Percentiles rank a stretch among this genome's conserved stretches.
These are phyloP conservation scores for Malassezia yamatoensis DNA, from an alignment of 1,284 basidiomycete genomes.

Conservation along the genomic window DNA sequence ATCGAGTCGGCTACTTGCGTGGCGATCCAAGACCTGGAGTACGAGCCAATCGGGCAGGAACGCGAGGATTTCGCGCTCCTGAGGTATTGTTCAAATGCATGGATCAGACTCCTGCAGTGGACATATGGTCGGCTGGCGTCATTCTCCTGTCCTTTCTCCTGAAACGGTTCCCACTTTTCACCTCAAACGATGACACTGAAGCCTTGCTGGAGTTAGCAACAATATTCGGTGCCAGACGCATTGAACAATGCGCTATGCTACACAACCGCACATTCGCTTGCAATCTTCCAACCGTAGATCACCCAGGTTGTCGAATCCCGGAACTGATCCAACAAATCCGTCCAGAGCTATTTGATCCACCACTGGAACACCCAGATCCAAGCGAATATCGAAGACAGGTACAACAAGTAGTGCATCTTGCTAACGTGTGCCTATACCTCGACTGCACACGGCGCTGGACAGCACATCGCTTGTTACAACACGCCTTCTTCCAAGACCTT, in stretches of 20 bases:
- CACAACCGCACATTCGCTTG: constrained; percentile 56
- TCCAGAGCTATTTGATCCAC: constrained; percentile 26
- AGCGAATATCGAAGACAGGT: constrained; percentile 29
- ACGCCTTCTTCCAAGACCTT: constrained; percentile 31
- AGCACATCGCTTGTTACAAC: constrained; percentile 30
- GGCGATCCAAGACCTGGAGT: constrained; percentile 57
- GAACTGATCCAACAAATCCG: constrained; percentile 38
- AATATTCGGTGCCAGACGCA: constrained; percentile 70
- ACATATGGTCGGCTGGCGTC: constrained; percentile 89
- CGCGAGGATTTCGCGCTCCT: constrained; percentile 88
- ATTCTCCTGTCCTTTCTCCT: constrained; percentile 86
- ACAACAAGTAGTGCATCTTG: constrained; percentile 34
- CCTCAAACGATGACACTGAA: constrained; percentile 86
- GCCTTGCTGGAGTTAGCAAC: constrained; percentile 87
- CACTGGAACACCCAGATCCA: constrained; percentile 30
- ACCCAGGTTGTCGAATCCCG: constrained; percentile 21
- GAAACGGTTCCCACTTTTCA: constrained; percentile 86
- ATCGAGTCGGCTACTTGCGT: constrained; percentile 38
- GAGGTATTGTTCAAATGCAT: constrained; percentile 93
- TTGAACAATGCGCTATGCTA: constrained; percentile 75
- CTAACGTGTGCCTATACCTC: constrained; percentile 33
- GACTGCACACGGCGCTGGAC: constrained; percentile 40
- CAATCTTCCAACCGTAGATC: constrained; percentile 31
- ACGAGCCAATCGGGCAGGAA: constrained; percentile 92
- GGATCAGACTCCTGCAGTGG: constrained; percentile 89